phyloP scores from a whole-genome alignment of 2,329 filamentous ascomycete species.

The Aspergillus spinulosporus region DNA sequence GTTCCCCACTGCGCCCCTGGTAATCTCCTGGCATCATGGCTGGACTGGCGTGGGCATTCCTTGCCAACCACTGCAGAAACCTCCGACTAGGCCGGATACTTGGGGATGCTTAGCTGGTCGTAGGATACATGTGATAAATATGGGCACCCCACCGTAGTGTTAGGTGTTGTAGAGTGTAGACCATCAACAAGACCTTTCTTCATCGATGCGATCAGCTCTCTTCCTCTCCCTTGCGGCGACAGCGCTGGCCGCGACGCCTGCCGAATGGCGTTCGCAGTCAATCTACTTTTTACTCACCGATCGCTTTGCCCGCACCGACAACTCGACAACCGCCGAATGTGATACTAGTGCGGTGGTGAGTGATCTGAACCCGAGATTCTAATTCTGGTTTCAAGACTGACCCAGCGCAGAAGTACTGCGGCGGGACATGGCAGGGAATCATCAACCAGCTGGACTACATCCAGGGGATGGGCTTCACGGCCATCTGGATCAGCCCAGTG shows the following conservation, averaged over 20 bases:
- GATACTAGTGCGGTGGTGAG: conserved; percentile 28
- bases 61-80: conserved; percentile 2
- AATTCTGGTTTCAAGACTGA: neutral
- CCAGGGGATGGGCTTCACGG: conserved; percentile 50
- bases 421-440: conserved; percentile 52
- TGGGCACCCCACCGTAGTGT: neutral
- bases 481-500: conserved; percentile 52
- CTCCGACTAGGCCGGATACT: conserved; percentile 8
- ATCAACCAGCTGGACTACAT: conserved; percentile 53
- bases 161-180: neutral
- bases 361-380: neutral
- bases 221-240: conserved; percentile 24
- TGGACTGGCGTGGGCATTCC: neutral
- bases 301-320: conserved; percentile 45
- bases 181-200: neutral
- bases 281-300: conserved; percentile 51
- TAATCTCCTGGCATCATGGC: neutral
- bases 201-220: conserved; percentile 4
- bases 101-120: conserved; percentile 12
- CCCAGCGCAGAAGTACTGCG: conserved; percentile 44
- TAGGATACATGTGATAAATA: conserved; percentile 1
- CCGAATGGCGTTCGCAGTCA: conserved; percentile 44
- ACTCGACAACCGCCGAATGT: conserved; percentile 37
- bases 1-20: conserved; percentile 2
- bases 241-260: conserved; percentile 34